These are phyloP conservation scores for Colletotrichum camelliae DNA, from an alignment of 2,329 filamentous ascomycete species.

Conservation along the genomic window DNA sequence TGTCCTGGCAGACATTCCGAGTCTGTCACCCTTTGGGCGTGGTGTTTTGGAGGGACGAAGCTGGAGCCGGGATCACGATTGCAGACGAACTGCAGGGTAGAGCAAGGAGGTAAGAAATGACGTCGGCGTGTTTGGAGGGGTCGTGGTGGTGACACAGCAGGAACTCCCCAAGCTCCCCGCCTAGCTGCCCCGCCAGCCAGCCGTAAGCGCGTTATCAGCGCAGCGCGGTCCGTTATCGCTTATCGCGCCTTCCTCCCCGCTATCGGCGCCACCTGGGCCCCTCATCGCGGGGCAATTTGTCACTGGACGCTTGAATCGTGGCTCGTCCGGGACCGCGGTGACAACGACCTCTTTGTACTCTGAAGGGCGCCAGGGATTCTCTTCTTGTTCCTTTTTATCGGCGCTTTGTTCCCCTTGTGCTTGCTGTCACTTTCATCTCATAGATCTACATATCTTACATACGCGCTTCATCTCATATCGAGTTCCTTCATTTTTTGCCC, in stretches of 20 bases:
- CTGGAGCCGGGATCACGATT: not conserved
- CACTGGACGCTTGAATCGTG: not conserved
- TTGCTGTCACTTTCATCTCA: not conserved
- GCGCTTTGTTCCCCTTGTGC: not conserved
- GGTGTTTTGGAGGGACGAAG: not conserved
- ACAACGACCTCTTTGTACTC: not conserved
- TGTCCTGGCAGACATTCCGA: slow-evolving; percentile 32
- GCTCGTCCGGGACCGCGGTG: not conserved
- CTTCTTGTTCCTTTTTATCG: not conserved
- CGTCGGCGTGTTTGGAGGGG: not conserved
- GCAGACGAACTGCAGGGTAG: not conserved
- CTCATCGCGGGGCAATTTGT: not conserved
- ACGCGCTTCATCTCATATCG: not conserved
- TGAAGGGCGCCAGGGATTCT: not conserved
- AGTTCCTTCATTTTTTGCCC: not conserved
- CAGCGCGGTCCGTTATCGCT: slow-evolving; percentile 5
- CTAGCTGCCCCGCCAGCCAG: not conserved
- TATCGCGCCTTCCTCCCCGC: not conserved
- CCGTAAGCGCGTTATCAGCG: not conserved
- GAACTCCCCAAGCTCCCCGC: not conserved
- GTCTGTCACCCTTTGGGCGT: not conserved
- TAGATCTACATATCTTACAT: not conserved
- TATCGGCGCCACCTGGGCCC: slow-evolving; percentile 1
- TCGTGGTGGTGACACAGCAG: not conserved
- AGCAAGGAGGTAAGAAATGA: not conserved